phyloP scores from a whole-genome alignment of 2,329 filamentous ascomycete genomes.

The Pyrenochaeta sp. region DNA sequence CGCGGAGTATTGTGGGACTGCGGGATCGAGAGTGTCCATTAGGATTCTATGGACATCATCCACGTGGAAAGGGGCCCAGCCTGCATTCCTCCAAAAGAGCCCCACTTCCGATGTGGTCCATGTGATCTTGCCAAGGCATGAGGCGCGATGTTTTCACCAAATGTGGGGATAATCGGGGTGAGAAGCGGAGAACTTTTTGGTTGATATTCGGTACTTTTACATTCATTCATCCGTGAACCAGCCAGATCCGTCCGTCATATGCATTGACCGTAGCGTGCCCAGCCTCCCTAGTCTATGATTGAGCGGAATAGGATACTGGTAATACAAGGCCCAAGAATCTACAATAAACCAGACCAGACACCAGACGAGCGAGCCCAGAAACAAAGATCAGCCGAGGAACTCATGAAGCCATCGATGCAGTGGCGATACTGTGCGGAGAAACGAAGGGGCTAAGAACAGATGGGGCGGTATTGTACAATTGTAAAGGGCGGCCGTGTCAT shows the following conservation, averaged over 20 bases:
- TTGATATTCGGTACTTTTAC: constrained; percentile 12
- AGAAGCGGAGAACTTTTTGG: constrained; percentile 17
- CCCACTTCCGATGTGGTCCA: too few relatives aligned
- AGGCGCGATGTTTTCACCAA: too few relatives aligned
- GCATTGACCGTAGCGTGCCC: neutral
- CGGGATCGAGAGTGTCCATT: too few relatives aligned
- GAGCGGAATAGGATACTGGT: constrained; percentile 12
- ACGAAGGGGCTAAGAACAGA: neutral
- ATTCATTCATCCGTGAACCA: constrained; percentile 7
- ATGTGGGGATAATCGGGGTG: neutral
- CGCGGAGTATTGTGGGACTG: too few relatives aligned
- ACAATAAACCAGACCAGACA: constrained; percentile 10
- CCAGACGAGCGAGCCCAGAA: constrained; percentile 10
- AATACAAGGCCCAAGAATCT: constrained; percentile 16
- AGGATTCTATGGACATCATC: too few relatives aligned
- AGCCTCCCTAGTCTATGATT: constrained; percentile 16
- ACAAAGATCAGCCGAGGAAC: neutral
- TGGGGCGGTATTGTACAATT: neutral
- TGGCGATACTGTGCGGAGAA: neutral
- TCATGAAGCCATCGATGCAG: neutral
- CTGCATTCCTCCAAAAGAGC: too few relatives aligned
- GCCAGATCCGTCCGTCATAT: neutral
- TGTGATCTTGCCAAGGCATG: too few relatives aligned
- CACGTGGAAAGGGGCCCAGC: too few relatives aligned
- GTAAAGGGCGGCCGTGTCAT: neutral